phyloP scores from a whole-genome alignment of 768 basidiomycete genomes.

The Leucosporidium yakuticum region DNA sequence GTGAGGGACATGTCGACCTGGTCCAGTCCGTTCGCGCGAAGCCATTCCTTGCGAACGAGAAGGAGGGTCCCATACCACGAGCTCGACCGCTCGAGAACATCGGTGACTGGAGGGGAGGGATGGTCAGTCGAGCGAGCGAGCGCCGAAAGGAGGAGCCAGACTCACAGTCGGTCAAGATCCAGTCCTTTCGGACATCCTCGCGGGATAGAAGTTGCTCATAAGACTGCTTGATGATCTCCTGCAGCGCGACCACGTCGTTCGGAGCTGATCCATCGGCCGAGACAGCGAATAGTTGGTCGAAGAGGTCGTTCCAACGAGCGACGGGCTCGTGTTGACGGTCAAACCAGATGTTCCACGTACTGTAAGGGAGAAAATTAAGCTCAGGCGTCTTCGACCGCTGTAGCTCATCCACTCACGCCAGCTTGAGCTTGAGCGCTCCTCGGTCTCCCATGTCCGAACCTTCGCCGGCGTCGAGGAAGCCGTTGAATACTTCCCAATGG shows the following conservation, averaged over 20 bases:
- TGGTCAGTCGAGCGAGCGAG: no score
- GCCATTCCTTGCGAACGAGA: neutral
- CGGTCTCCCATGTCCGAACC: neutral
- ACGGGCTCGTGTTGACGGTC: neutral
- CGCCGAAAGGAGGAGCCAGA: neutral
- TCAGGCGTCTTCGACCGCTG: neutral
- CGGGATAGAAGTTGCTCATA: neutral
- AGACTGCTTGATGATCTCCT: neutral
- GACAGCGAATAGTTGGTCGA: neutral
- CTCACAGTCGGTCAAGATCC: constrained; percentile 4
- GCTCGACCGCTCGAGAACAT: constrained; percentile 5
- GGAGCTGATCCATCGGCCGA: neutral
- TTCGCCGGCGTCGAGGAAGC: neutral
- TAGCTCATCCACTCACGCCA: neutral
- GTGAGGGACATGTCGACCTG: neutral
- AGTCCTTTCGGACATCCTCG: neutral
- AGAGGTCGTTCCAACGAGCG: neutral
- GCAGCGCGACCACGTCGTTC: neutral
- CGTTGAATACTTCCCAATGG: neutral
- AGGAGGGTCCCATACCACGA: neutral
- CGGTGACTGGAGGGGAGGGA: neutral
- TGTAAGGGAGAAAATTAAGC: neutral
- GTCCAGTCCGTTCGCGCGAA: neutral
- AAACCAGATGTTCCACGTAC: constrained; percentile 9
- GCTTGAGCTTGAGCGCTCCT: neutral